Base-by-base conservation (phyloP, 495 filamentous ascomycete genomes). In the Aspergillus homomorphus region DNA sequence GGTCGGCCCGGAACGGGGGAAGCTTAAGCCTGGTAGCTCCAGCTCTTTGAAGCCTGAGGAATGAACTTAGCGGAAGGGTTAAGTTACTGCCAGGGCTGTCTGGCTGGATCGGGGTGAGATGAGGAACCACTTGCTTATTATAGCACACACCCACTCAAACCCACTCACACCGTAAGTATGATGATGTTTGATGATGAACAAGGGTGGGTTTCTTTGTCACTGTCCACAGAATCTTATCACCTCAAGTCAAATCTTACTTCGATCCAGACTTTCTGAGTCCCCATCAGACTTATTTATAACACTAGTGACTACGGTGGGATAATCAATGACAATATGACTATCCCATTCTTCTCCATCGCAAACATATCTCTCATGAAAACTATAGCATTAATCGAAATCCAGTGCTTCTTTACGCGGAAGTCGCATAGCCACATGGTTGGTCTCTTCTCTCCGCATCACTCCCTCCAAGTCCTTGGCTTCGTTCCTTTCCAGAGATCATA, bases 1-100 rank as follows among this genome's bases (percentile, higher is more conserved):
- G 4, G 38, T 62, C 66, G 66, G 66, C 30, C 65, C 65, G 66
- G 33, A 43, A 38, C 33, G 10, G 33, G n/a, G 33, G 33, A 38
- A 38, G 33, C 33, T 38, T 38, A 38, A 38, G 33, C 33, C 33
- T 38, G 33, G 26, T 3, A 28, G 26, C 26, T 28, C 9, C 9
- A 4, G 3, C 9, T 28, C 3, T 28, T 3, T 4, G 26, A n/a
- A 22, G 44, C 44, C 8, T n/a, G 23, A 41, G 51, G 51, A 28
- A 19, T 22, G 51, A 42, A 41, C n/a, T n/a, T n/a, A n/a, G n/a
- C n/a, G n/a, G 19, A 21, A 19, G 20, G 50, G 22, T 51, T 22
- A n/a, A 10, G 43, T n/a, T 45, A 18, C 44, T 20, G 44, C 44
- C 42, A 18, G 15, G 42, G 45, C 20, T 50, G 48, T 23, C 48